Base-by-base conservation (phyloP, 441 rosid genomes). In the Lepidium campestre region DNA sequence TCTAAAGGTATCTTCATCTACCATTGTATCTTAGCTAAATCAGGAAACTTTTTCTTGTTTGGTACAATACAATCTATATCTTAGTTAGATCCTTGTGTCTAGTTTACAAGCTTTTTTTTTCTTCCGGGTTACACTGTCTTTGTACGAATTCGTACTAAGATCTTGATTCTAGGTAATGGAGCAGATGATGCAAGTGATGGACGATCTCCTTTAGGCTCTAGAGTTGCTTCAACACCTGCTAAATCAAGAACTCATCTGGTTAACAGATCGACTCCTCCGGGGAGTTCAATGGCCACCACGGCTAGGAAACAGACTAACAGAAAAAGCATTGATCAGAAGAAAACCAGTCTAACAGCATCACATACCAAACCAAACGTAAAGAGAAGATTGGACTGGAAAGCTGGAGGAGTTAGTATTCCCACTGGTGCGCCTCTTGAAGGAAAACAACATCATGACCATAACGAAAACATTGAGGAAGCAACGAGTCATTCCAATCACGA, bases 341-440 rank as follows among this genome's bases (percentile, higher is more conserved):
- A 82, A 68, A 59, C 63, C 0, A 71, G 77, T 68, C 52, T 74
- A 2, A 31, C 31, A 23, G 53, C 77, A 15, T 64, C 71, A 11
- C 22, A 59, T 27, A 62, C 20, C 19, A 83, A 82, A 73, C 61
- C 61, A 27, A 86, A 74, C 37, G 66, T 70, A 42, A 93, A 81
- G 79, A 85, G 80, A 70, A 76, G 86, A 44, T 71, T 75, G 35
- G 83, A 81, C 74, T 76, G 85, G 84, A 83, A 83, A 69, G 80
- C 80, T 66, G 65, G 49, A 71, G 84, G 81, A 73, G 55, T 73
- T 58, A 63, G 83, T 32, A 67, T 64, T 75, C 73, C 83, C 4
- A 65, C 32, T 55, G 56, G 59, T 59, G 53, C 58, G 14, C 36
- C 75, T 50, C 70, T 80, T 25, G 61, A 56, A 47, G 84, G 40